Evolutionary conservation across 2,329 filamentous ascomycete genomes (phyloP), one percentile per base, ranked within the genome.

Genomic region (Cylindrodendrum hubeiense): DNA sequence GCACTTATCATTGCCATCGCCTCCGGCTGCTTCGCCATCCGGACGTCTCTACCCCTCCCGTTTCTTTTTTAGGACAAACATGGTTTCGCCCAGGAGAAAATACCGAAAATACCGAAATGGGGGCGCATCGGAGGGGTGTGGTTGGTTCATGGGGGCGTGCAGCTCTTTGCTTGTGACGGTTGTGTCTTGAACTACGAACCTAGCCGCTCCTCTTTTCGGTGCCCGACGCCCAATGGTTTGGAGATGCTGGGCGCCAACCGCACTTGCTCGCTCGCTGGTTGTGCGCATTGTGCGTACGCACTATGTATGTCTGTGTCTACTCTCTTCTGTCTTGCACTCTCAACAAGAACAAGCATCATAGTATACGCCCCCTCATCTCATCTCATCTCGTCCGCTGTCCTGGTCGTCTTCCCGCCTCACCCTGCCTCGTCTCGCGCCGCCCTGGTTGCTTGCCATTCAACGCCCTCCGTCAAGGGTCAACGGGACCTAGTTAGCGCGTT

Each of bases 141-240:
- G 33, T 43, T 58, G 54, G 33, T 24, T 34, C 19, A 10, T 21
- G 30, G 47, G 70, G 69, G 71, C 60, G 71, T 68, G 71, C 69
- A 62, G 30, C 43, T 52, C 33, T 65, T 62, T 55, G 62, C 68
- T 65, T 73, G 65, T 72, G 71, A 74, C 65, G 52, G 61, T 55
- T 58, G 60, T 74, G 71, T 74, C 68, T 71, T 65, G 60, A 68
- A 70, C 66, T 68, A 22, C 28, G 47, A 21, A 34, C 47, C 47
- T 50, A 74, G 71, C 56, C 60, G 50, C 63, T 74, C 61, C 52
- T 67, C 68, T 46, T 39, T 63, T 53, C 41, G 22, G 30, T 71
- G 60, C 71, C 63, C 52, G 50, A 60, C 59, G 66, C 66, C 71
- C 70, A 71, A 70, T 72, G 65, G 59, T 62, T 46, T 52, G 44